A percentile compares a stretch with the other conserved stretches of the same genome.
phyloP scores from a whole-genome alignment of 1,139 yeast genomes.

The Yamadazyma conglobata region DNA sequence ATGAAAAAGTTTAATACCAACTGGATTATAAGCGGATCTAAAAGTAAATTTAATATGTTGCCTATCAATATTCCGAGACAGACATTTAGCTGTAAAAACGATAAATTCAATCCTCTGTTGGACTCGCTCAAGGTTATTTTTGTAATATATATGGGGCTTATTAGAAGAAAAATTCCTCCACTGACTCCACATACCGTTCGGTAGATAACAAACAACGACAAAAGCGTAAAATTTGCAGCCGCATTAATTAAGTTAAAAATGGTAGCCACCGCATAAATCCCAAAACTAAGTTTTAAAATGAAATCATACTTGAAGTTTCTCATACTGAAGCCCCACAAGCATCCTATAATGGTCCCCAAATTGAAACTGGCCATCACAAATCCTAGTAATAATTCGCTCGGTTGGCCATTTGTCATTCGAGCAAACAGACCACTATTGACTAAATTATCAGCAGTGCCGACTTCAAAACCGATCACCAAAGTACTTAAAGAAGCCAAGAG shows the following conservation, averaged over 20 bases:
- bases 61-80: conserved; percentile 24
- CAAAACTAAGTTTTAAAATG: conserved; percentile 9
- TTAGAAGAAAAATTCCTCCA: conserved; percentile 25
- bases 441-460: conserved; percentile 29
- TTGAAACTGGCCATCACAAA: conserved; percentile 25
- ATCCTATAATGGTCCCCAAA: conserved; percentile 28
- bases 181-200: conserved; percentile 23
- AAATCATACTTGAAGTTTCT: conserved; percentile 2
- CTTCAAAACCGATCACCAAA: conserved; percentile 34
- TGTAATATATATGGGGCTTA: conserved; percentile 26
- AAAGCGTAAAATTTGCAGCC: conserved; percentile 2
- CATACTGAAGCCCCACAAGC: conserved; percentile 15
- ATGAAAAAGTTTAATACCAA: conserved; percentile 7
- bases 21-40: conserved; percentile 9
- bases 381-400: conserved; percentile 15
- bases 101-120: conserved; percentile 19
- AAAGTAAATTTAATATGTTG: conserved; percentile 12
- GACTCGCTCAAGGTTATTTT: conserved; percentile 17
- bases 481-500: conserved; percentile 17
- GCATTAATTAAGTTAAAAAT: conserved; percentile 8
- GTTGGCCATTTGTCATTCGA: conserved; percentile 5
- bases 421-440: conserved; percentile 15
- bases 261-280: conserved; percentile 10
- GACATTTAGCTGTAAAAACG: conserved; percentile 23
- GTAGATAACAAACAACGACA: conserved; percentile 19